phyloP scores from a whole-genome alignment of 169 alveolate species.

The Cystoisospora suis region DNA sequence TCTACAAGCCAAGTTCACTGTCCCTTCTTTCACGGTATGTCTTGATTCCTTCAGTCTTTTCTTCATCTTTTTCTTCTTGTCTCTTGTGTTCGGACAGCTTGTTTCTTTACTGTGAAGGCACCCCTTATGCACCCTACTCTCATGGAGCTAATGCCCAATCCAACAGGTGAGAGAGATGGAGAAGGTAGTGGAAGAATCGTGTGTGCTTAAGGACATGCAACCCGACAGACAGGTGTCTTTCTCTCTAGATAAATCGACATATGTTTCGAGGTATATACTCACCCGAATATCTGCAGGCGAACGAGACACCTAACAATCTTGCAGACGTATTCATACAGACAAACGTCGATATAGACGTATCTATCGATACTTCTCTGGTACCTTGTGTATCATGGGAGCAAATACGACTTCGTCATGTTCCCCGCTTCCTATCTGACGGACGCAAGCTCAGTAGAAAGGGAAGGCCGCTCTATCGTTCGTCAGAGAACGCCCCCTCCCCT shows the following conservation, averaged over 20 bases:
- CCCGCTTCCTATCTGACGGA: too few relatives aligned
- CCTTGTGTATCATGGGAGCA: too few relatives aligned
- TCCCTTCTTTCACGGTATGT: too few relatives aligned
- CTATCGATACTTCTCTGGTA: too few relatives aligned
- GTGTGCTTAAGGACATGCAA: not conserved
- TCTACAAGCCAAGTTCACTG: too few relatives aligned
- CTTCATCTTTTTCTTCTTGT: not conserved
- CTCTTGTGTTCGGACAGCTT: not conserved
- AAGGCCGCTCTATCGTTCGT: too few relatives aligned
- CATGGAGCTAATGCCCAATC: not conserved
- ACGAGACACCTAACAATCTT: too few relatives aligned
- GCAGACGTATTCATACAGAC: not conserved
- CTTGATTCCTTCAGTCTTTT: too few relatives aligned
- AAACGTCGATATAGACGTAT: not conserved
- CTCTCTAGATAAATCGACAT: not conserved
- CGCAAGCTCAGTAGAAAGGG: too few relatives aligned
- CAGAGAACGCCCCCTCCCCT: too few relatives aligned
- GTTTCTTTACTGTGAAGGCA: not conserved
- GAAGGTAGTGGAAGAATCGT: not conserved
- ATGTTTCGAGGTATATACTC: not conserved
- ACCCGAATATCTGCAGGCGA: too few relatives aligned
- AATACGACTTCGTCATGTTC: too few relatives aligned
- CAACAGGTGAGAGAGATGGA: not conserved
- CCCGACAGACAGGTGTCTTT: not conserved
- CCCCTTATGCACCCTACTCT: constrained; percentile 25